A percentile compares a stretch with the other conserved stretches of the same genome.
Evolutionary conservation across 305 asterid species (phyloP).

Genomic region (Solanum hybrid): DNA sequence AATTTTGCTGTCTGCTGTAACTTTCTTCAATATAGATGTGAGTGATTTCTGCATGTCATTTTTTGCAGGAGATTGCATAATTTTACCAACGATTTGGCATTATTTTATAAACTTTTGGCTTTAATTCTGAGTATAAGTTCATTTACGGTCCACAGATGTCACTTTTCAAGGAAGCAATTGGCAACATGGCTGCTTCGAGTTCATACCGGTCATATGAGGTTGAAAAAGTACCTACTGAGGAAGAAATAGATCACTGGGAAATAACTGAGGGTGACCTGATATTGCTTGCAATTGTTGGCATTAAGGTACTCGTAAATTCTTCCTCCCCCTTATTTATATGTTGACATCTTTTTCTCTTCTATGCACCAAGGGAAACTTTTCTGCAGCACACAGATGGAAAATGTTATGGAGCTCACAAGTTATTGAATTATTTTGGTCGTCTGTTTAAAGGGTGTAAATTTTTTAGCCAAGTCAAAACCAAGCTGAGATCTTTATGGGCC

Average conservation of each 20-base stretch:
- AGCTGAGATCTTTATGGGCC: background rate
- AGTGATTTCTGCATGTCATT: background rate
- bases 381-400: background rate
- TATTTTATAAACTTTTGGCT: background rate
- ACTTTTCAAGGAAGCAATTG: slow-evolving; percentile 49
- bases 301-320: slow-evolving; percentile 45
- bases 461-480: background rate
- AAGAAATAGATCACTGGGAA: slow-evolving; percentile 65
- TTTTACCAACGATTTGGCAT: background rate
- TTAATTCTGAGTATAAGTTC: background rate
- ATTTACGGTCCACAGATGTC: slow-evolving; percentile 36
- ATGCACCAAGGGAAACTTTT: background rate
- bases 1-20: background rate
- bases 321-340: background rate
- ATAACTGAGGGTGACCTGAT: slow-evolving; percentile 72
- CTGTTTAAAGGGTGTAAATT: background rate
- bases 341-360: background rate
- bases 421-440: background rate
- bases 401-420: background rate
- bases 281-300: slow-evolving; percentile 84
- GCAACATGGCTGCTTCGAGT: slow-evolving; percentile 75
- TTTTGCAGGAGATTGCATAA: background rate
- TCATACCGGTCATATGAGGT: slow-evolving; percentile 37
- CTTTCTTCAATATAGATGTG: background rate
- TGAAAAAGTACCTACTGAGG: slow-evolving; percentile 66